phyloP scores from a whole-genome alignment of 2,329 filamentous ascomycete genomes.

The Phialocephala sp. region DNA sequence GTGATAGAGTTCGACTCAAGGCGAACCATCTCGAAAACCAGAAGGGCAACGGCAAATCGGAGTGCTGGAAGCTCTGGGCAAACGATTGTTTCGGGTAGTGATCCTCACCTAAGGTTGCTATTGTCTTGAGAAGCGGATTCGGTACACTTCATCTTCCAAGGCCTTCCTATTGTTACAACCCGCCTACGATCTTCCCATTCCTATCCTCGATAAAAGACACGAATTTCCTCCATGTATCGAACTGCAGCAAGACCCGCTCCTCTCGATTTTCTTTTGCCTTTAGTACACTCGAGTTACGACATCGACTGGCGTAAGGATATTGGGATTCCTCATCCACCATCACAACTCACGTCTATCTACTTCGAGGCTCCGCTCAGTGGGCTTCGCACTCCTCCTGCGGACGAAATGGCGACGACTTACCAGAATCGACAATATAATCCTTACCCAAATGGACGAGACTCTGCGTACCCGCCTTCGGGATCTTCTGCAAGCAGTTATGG shows the following conservation, averaged over 20 bases:
- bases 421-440: constrained; percentile 52
- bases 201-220: constrained; percentile 12
- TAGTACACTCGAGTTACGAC: constrained; percentile 27
- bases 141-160: constrained; percentile 9
- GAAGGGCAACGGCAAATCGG: constrained; percentile 19
- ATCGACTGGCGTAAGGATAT: constrained; percentile 36
- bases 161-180: constrained; percentile 11
- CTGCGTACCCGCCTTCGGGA: constrained; percentile 35
- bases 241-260: constrained; percentile 38
- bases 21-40: constrained; percentile 28
- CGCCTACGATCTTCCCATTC: constrained; percentile 8
- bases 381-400: constrained; percentile 57
- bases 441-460: constrained; percentile 51
- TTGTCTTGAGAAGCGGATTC: constrained; percentile 5
- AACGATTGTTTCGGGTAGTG: constrained; percentile 10
- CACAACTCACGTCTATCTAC: constrained; percentile 33
- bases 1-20: constrained; percentile 27
- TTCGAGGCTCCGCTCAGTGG: constrained; percentile 44
- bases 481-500: constrained; percentile 25
- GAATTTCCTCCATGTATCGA: constrained; percentile 42
- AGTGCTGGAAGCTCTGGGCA: constrained; percentile 32
- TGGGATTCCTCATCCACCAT: constrained; percentile 17
- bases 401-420: constrained; percentile 59
- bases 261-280: constrained; percentile 39
- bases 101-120: not conserved